A percentile compares a stretch with the other conserved stretches of the same genome.
Evolutionary conservation across 1,139 yeast species (phyloP).

Genomic region (Saccharomyces hybrid): DNA sequence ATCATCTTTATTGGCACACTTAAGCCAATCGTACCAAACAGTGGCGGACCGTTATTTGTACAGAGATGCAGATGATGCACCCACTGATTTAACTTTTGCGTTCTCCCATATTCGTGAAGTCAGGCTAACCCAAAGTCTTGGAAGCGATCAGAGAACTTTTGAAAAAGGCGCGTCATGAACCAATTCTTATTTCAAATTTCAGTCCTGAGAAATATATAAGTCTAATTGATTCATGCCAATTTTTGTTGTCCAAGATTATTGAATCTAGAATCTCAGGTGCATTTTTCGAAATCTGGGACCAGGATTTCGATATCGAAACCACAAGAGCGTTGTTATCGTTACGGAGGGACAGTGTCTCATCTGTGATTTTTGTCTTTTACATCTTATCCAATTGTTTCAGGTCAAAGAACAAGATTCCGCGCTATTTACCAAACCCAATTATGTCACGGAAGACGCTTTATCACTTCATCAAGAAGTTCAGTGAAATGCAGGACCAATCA

Average conservation of each 20-base stretch:
- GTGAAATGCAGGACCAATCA: conserved; percentile 10
- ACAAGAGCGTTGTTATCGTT: conserved; percentile 37
- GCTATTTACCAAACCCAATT: conserved; percentile 40
- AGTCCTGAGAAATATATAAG: conserved; percentile 26
- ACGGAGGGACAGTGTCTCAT: conserved; percentile 42
- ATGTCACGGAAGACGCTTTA: conserved; percentile 39
- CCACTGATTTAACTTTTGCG: conserved; percentile 38
- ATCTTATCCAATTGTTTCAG: conserved; percentile 39
- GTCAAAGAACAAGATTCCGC: conserved; percentile 36
- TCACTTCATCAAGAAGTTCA: conserved; percentile 35
- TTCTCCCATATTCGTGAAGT: conserved; percentile 43
- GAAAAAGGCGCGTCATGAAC: conserved; percentile 36
- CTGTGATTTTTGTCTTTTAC: conserved; percentile 39
- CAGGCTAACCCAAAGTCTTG: conserved; percentile 39
- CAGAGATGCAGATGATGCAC: conserved; percentile 40
- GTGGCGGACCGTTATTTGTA: conserved; percentile 43
- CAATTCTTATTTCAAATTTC: conserved; percentile 30
- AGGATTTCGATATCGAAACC: conserved; percentile 34
- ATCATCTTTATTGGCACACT: conserved; percentile 36
- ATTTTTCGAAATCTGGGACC: conserved; percentile 41
- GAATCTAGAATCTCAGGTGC: conserved; percentile 44
- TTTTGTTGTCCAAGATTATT: conserved; percentile 37
- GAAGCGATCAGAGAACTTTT: conserved; percentile 37
- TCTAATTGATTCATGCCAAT: conserved; percentile 36
- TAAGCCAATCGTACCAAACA: conserved; percentile 41